Evolutionary conservation across 2,329 filamentous ascomycete genomes (phyloP).

Genomic region (Aspergillus eucalypticola): DNA sequence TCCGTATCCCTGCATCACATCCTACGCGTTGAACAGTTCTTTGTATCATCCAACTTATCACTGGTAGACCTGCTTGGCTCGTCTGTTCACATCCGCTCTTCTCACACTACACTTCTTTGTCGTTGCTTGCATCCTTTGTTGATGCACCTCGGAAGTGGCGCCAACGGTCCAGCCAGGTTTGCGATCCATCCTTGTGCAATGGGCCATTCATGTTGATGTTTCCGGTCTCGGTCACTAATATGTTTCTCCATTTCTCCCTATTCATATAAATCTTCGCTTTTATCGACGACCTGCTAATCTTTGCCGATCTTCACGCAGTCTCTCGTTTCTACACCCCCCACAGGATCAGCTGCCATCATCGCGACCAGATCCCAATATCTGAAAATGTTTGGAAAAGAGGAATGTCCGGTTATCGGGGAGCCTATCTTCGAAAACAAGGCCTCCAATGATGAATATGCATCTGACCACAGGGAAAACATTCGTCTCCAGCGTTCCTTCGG

Average conservation of each 20-base stretch:
- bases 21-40: background rate
- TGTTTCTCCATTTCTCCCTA: background rate
- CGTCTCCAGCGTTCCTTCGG: constrained; percentile 27
- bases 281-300: background rate
- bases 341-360: background rate
- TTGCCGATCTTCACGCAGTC: background rate
- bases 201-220: background rate
- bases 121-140: background rate
- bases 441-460: constrained; percentile 16
- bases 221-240: background rate
- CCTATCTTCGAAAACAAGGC: constrained; percentile 7
- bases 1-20: background rate
- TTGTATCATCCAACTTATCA: background rate
- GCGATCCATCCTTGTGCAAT: background rate
- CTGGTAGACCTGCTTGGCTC: background rate
- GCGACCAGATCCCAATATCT: background rate
- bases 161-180: background rate
- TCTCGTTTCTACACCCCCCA: background rate
- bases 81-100: background rate
- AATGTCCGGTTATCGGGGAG: constrained; percentile 8
- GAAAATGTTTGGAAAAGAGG: constrained; percentile 21
- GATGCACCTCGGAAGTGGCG: background rate
- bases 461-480: constrained; percentile 19
- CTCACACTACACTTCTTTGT: background rate
- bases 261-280: background rate